Evolutionary conservation across 768 basidiomycete genomes (phyloP), one percentile per base, ranked within the genome.

Genomic region (Boletus reticulatus): DNA sequence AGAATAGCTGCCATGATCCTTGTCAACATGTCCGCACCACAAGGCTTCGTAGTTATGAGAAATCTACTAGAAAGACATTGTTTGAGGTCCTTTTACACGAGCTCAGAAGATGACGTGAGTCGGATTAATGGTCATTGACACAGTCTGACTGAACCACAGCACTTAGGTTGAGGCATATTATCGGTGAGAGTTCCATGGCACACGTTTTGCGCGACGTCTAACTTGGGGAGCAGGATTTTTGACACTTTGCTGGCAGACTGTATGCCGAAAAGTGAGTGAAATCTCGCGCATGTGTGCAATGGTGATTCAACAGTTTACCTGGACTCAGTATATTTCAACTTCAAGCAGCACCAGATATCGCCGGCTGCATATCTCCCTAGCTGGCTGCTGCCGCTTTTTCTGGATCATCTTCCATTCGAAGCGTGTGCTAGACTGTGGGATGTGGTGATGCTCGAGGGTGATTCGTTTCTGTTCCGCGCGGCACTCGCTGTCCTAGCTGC

Each of bases 341-440:
- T 95, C 74, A 93, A 94, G 68, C 91, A 94, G 63, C 91, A 94
- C 67, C 91, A 94, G 59, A 83, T 96, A 64, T 88, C 92, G 1
- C 93, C 94, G 2, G 75, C 84, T 3, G 80, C 84, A n/a, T 96
- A 95, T 75, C 77, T 96, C 16, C 82, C 80, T 0, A 85, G 86
- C 55, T 96, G 94, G 94, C 63, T 96, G 27, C 64, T 88, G 31
- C 84, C 93, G 0, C 74, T 94, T 16, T 96, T 93, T 68, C 72
- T 92, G 37, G 80, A 91, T 59, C 92, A 94, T 67, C 75, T 96
- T n/a, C 92, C 92, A 1, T 89, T 96, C 67, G 94, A 95, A 63
- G 88, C 89, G 7, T 91, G 92, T 58, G 91, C 92, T 19, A 82
- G 93, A 37, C 70, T 95, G 62, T 95, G 94, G 89, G 94, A 96